These are phyloP conservation scores for Boletus sp. DNA, from an alignment of 1,284 basidiomycete species.

Conservation along the genomic window DNA sequence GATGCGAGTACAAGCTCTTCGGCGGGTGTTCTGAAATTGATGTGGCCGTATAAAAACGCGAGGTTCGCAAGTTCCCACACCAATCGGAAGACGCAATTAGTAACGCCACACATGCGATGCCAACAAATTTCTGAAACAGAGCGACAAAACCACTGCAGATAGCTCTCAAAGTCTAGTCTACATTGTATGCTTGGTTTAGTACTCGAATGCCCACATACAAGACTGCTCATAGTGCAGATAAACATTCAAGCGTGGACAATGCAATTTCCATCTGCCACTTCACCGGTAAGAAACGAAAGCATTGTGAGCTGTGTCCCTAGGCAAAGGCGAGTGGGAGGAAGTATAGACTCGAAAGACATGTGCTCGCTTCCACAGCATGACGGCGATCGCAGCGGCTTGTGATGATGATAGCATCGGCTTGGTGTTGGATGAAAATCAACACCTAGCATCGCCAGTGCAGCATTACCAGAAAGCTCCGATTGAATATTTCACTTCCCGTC, in stretches of 20 bases:
- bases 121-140: background rate
- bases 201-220: conserved; percentile 58
- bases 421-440: too few relatives aligned
- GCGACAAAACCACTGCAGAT: background rate
- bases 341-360: too few relatives aligned
- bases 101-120: background rate
- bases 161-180: background rate
- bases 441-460: too few relatives aligned
- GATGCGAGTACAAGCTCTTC: conserved; percentile 17
- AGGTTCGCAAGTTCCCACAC: conserved; percentile 27
- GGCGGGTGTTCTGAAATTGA: conserved; percentile 3
- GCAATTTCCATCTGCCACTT: conserved; percentile 53
- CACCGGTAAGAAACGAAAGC: conserved; percentile 73
- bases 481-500: conserved; percentile 24
- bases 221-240: conserved; percentile 35
- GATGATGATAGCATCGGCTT: background rate
- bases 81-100: background rate
- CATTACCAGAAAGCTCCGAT: conserved; percentile 21
- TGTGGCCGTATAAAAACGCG: conserved; percentile 25
- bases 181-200: conserved; percentile 61
- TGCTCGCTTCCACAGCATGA: background rate
- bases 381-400: background rate
- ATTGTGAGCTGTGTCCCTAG: conserved; percentile 62
- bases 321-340: conserved; percentile 54
- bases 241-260: conserved; percentile 70